phyloP scores from a whole-genome alignment of 2,329 filamentous ascomycete genomes.

The Coniochaeta sp. region DNA sequence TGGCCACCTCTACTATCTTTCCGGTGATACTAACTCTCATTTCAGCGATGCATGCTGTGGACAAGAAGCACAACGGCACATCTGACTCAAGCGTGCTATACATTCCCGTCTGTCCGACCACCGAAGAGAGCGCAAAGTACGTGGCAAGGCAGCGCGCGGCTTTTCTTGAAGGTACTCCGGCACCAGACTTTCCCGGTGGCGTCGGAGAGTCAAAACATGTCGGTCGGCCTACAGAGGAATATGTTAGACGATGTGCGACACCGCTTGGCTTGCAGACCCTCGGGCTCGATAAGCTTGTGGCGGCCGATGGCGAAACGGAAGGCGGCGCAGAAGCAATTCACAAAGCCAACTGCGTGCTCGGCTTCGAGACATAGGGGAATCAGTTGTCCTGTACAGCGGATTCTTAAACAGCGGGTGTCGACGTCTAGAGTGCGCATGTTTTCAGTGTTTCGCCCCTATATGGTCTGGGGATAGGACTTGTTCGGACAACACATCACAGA shows the following conservation, averaged over 20 bases:
- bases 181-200: constrained; percentile 66
- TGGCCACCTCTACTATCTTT: constrained; percentile 4
- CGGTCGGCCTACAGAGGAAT: constrained; percentile 33
- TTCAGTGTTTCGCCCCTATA: too few relatives aligned
- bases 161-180: constrained; percentile 61
- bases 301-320: constrained; percentile 15
- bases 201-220: constrained; percentile 54
- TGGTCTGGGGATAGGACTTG: too few relatives aligned
- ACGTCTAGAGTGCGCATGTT: too few relatives aligned
- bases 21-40: constrained; percentile 1
- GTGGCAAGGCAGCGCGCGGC: constrained; percentile 62
- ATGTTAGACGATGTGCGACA: constrained; percentile 22
- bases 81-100: constrained; percentile 80
- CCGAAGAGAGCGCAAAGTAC: constrained; percentile 65
- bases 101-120: constrained; percentile 80
- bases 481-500: background rate
- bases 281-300: constrained; percentile 33
- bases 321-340: constrained; percentile 29
- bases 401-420: too few relatives aligned
- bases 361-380: constrained; percentile 20
- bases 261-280: constrained; percentile 32
- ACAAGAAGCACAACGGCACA: constrained; percentile 65
- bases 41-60: constrained; percentile 68
- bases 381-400: background rate
- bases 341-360: constrained; percentile 36